phyloP scores from a whole-genome alignment of 305 asterid species.

The Plantago rigida region DNA sequence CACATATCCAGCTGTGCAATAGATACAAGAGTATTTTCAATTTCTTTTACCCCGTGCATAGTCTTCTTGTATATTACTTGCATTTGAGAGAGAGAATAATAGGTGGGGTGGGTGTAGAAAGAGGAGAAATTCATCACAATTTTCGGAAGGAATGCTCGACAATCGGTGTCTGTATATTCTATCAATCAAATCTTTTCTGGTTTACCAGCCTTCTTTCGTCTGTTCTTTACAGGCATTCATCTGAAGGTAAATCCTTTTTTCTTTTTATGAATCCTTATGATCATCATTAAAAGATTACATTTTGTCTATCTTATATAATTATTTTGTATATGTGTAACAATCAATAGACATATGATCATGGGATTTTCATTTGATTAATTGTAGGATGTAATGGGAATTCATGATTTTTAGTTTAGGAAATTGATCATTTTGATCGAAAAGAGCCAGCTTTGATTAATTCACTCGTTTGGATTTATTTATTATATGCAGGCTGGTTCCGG shows the following conservation, averaged over 20 bases:
- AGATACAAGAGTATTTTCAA: too few relatives aligned
- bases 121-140: slow-evolving; percentile 33
- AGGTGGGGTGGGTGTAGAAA: slow-evolving; percentile 29
- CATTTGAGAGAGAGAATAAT: slow-evolving; percentile 26
- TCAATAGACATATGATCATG: background rate
- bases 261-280: too few relatives aligned
- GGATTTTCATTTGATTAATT: background rate
- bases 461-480: slow-evolving; percentile 19
- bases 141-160: slow-evolving; percentile 48
- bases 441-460: background rate
- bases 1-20: too few relatives aligned
- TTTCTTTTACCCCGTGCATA: too few relatives aligned
- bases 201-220: slow-evolving; percentile 45
- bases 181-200: slow-evolving; percentile 43
- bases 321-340: background rate
- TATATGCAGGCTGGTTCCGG: slow-evolving; percentile 55
- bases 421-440: too few relatives aligned
- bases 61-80: too few relatives aligned
- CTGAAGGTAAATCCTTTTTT: slow-evolving; percentile 42
- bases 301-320: too few relatives aligned
- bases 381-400: background rate
- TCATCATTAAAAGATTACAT: too few relatives aligned
- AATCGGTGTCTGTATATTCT: slow-evolving; percentile 46
- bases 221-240: slow-evolving; percentile 52
- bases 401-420: background rate